Percentiles rank a stretch among this genome's conserved stretches.
Evolutionary conservation across 352 stramenopile species (phyloP).

Genomic region (Pythium scleroteichum): DNA sequence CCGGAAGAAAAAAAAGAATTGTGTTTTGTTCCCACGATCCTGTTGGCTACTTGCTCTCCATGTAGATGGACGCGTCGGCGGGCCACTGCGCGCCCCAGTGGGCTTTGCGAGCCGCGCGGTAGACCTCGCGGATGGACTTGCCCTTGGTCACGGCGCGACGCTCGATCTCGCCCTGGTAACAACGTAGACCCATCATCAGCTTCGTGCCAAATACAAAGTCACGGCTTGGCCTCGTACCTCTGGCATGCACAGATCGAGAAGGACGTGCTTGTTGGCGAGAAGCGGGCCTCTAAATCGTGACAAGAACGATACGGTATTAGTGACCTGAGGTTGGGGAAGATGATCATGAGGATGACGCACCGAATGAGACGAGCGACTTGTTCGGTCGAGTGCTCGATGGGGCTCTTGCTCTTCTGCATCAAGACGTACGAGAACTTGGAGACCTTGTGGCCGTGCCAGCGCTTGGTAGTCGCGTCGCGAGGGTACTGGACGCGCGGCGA

Average conservation of each 20-base stretch:
- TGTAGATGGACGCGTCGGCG: conserved; percentile 61
- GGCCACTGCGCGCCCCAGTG: conserved; percentile 83
- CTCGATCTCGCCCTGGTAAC: conserved; percentile 62
- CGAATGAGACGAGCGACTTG: conserved; percentile 62
- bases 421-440: conserved; percentile 88
- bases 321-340: background rate
- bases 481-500: conserved; percentile 71
- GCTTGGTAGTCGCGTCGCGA: conserved; percentile 72
- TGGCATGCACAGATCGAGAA: conserved; percentile 82
- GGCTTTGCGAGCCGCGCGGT: conserved; percentile 78
- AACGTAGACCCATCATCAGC: conserved; percentile 15
- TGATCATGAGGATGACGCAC: conserved; percentile 20
- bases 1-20: no score
- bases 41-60: conserved; percentile 23
- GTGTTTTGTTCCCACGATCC: background rate
- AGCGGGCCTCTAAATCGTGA: conserved; percentile 45
- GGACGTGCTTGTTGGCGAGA: conserved; percentile 74
- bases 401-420: conserved; percentile 64
- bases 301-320: conserved; percentile 1
- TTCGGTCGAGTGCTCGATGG: conserved; percentile 30
- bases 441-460: conserved; percentile 82
- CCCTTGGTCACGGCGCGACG: conserved; percentile 75
- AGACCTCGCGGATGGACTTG: conserved; percentile 75
- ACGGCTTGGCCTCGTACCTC: conserved; percentile 38
- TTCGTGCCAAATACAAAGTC: background rate